phyloP scores from a whole-genome alignment of 371 early-diverging fungal genomes.

The Rhizomucor pusillus region DNA sequence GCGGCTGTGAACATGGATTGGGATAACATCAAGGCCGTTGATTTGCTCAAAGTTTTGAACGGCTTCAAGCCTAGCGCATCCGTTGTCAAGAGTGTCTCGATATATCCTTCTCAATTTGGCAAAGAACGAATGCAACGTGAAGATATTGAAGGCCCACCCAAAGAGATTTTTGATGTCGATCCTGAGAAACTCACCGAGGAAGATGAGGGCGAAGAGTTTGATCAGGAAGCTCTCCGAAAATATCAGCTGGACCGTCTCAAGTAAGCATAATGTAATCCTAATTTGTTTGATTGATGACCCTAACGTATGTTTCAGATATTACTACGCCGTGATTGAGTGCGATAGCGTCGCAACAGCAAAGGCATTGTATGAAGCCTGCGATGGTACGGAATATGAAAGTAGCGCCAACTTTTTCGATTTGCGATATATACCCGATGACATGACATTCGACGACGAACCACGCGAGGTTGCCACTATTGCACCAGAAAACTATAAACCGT shows the following conservation, averaged over 20 bases:
- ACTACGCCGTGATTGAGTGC: slow-evolving; percentile 94
- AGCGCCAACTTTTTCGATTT: slow-evolving; percentile 95
- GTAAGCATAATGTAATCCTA: slow-evolving; percentile 13
- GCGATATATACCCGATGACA: slow-evolving; percentile 94
- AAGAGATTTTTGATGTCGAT: slow-evolving; percentile 62
- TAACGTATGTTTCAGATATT: slow-evolving; percentile 57
- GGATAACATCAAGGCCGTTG: slow-evolving; percentile 88
- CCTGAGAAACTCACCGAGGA: slow-evolving; percentile 33
- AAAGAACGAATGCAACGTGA: slow-evolving; percentile 81
- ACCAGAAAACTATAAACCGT: slow-evolving; percentile 80
- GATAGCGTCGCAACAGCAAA: slow-evolving; percentile 84
- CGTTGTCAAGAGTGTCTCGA: slow-evolving; percentile 71
- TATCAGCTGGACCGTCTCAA: slow-evolving; percentile 92
- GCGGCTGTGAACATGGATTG: slow-evolving; percentile 97
- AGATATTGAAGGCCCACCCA: slow-evolving; percentile 81
- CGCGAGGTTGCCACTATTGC: slow-evolving; percentile 68
- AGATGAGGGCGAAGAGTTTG: slow-evolving; percentile 63
- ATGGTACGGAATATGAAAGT: slow-evolving; percentile 93
- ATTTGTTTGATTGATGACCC: background rate
- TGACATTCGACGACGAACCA: slow-evolving; percentile 78
- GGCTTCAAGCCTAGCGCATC: slow-evolving; percentile 83
- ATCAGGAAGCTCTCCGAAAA: slow-evolving; percentile 80
- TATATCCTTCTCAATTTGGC: slow-evolving; percentile 97
- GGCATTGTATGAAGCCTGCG: slow-evolving; percentile 81
- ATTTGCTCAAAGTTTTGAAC: slow-evolving; percentile 85